A percentile compares a stretch with the other conserved stretches of the same genome.
phyloP scores from a whole-genome alignment of 768 basidiomycete genomes.

The Candolleomyces eurysporus region DNA sequence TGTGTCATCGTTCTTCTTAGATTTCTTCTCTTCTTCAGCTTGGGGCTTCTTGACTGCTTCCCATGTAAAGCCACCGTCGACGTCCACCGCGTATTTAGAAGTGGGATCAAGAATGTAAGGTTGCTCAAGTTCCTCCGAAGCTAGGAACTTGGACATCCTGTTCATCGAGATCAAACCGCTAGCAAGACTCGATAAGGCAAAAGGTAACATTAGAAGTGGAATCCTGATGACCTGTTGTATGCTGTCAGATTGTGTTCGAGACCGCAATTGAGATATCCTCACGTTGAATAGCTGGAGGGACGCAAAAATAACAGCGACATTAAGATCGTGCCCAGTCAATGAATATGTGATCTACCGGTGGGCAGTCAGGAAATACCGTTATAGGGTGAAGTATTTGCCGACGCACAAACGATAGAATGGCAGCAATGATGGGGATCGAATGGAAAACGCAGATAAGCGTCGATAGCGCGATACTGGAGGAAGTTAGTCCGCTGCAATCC shows the following conservation, averaged over 20 bases:
- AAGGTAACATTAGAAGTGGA: conserved; percentile 56
- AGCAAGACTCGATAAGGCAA: conserved; percentile 46
- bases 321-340: conserved; percentile 51
- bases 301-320: conserved; percentile 54
- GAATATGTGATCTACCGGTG: conserved; percentile 56
- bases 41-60: conserved; percentile 28
- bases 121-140: conserved; percentile 53
- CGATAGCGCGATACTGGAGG: conserved; percentile 32
- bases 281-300: conserved; percentile 62
- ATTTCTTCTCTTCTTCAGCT: conserved; percentile 14
- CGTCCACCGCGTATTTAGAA: conserved; percentile 38
- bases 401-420: conserved; percentile 52
- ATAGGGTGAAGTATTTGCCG: background rate
- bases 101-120: conserved; percentile 41
- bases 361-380: background rate
- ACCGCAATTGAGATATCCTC: conserved; percentile 6
- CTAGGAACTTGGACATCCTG: conserved; percentile 47
- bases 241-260: background rate
- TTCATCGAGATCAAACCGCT: conserved; percentile 50
- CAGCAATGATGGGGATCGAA: conserved; percentile 51
- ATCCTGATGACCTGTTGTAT: conserved; percentile 50
- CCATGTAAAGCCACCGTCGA: conserved; percentile 54
- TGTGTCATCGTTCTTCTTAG: conserved; percentile 12
- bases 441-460: conserved; percentile 42
- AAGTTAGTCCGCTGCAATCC: background rate